These are phyloP conservation scores for Eucalyptus rudis DNA, from an alignment of 345 rosid genomes.

Conservation along the genomic window DNA sequence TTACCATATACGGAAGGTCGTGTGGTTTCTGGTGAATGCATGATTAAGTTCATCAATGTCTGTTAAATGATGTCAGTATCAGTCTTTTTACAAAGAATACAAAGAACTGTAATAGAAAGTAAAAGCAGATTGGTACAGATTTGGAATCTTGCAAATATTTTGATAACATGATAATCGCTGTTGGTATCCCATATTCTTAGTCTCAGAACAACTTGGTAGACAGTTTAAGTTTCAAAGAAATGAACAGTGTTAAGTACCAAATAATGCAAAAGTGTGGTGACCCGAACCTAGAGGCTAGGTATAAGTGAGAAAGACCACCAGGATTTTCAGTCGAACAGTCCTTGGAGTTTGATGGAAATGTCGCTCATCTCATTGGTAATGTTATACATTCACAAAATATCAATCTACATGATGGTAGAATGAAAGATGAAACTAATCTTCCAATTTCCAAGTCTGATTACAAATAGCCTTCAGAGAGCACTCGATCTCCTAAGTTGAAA, in stretches of 20 bases:
- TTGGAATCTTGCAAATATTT: not conserved
- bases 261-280: not conserved
- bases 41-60: not conserved
- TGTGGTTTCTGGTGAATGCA: not conserved
- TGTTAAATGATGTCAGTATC: not conserved
- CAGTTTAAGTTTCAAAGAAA: not conserved
- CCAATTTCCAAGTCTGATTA: not conserved
- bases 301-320: not conserved
- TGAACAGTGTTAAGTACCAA: not conserved
- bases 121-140: too few species aligned
- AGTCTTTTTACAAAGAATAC: not conserved
- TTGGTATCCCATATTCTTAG: not conserved
- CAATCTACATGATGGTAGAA: not conserved
- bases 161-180: not conserved
- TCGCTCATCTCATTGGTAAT: not conserved
- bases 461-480: not conserved
- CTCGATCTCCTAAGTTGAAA: not conserved
- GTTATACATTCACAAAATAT: not conserved
- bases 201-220: not conserved
- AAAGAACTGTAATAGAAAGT: too few species aligned
- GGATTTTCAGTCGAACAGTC: not conserved
- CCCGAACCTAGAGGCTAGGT: not conserved
- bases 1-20: not conserved
- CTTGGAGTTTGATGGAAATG: not conserved
- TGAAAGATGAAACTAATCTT: not conserved